Percentiles rank a stretch among this genome's conserved stretches.
Conservation (phyloP, 2,329 filamentous ascomycete species). For the Xylaria sp. region DNA sequence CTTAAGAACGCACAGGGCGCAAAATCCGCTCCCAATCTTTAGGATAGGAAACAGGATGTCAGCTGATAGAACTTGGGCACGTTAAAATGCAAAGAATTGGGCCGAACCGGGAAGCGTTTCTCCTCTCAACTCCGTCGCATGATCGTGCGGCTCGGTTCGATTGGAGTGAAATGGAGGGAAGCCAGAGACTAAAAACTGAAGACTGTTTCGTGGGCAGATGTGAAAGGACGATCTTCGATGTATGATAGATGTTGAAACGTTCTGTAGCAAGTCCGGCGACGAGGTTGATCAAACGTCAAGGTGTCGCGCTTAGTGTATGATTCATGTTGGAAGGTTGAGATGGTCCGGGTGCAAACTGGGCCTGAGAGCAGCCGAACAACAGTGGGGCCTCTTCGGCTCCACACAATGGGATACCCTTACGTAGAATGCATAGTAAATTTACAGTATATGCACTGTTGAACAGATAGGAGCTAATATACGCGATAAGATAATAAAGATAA, state of each 20-base stretch:
- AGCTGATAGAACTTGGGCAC: constrained; percentile 44
- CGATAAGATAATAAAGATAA: constrained; percentile 1
- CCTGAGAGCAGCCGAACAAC: constrained; percentile 1
- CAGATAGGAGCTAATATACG: background rate
- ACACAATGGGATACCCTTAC: background rate
- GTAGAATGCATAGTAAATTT: background rate
- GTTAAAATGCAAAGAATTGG: constrained; percentile 49
- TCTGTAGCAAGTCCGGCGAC: constrained; percentile 13
- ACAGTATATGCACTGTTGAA: background rate
- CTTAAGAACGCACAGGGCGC: constrained; percentile 39
- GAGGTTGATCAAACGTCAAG: constrained; percentile 30
- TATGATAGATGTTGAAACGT: constrained; percentile 17
- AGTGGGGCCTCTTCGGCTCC: background rate
- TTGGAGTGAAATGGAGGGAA: constrained; percentile 7
- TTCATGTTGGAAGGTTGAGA: constrained; percentile 17
- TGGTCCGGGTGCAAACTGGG: background rate
- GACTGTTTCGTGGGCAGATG: constrained; percentile 5
- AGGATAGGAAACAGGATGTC: constrained; percentile 43
- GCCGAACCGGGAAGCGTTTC: constrained; percentile 52
- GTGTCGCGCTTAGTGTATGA: constrained; percentile 21
- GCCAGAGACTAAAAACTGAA: background rate
- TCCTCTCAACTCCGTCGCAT: constrained; percentile 44
- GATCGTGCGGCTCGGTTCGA: constrained; percentile 37
- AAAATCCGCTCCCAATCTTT: constrained; percentile 45
- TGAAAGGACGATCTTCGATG: background rate